Evolutionary conservation across 1,284 basidiomycete genomes (phyloP).

Genomic region (Malassezia psittaci): DNA sequence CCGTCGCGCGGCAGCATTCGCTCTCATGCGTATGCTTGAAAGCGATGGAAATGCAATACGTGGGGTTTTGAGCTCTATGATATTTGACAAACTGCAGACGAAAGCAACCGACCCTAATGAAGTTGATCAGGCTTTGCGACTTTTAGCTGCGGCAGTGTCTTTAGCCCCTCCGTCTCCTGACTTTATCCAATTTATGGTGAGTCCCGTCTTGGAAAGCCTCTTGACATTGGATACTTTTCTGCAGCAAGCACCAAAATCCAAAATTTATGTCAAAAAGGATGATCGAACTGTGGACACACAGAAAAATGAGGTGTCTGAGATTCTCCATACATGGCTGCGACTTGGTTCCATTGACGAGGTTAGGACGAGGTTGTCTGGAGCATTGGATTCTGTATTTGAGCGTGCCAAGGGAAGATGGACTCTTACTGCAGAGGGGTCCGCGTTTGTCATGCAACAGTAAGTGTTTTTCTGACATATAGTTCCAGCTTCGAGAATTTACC

Average conservation of each 20-base stretch:
- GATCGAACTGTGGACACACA: constrained; percentile 8
- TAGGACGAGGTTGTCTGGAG: constrained; percentile 5
- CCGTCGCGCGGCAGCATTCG: constrained; percentile 32
- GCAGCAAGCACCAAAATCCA: constrained; percentile 16
- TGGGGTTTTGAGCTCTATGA: constrained; percentile 9
- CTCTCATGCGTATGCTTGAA: constrained; percentile 26
- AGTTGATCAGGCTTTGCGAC: constrained; percentile 15
- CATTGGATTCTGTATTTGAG: neutral
- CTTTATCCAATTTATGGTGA: constrained; percentile 26
- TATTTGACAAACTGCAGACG: constrained; percentile 12
- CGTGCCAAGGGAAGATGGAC: neutral
- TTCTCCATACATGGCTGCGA: constrained; percentile 29
- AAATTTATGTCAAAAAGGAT: constrained; percentile 13
- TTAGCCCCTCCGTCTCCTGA: constrained; percentile 36
- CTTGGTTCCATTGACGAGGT: constrained; percentile 23
- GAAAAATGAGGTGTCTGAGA: constrained; percentile 19
- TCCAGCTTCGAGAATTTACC: too few species aligned
- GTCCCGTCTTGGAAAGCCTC: constrained; percentile 24
- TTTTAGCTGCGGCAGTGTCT: constrained; percentile 22
- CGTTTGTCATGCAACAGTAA: constrained; percentile 10
- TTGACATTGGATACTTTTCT: constrained; percentile 25
- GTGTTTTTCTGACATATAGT: neutral
- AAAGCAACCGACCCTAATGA: neutral
- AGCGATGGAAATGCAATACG: constrained; percentile 15
- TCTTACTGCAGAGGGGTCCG: neutral